Base-by-base conservation (phyloP, 306 rosid genomes). In the Cicer judaicum region DNA sequence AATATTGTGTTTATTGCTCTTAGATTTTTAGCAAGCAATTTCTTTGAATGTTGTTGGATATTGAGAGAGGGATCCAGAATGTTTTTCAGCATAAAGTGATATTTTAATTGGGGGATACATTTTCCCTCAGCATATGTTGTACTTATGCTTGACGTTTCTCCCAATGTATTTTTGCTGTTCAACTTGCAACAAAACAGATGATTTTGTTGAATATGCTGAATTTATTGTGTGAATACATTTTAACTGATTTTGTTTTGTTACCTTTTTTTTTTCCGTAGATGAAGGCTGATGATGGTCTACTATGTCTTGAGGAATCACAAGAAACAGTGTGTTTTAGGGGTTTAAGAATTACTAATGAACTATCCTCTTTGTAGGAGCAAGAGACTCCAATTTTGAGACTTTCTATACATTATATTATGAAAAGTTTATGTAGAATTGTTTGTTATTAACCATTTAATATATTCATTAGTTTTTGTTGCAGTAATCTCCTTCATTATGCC, bases 321-420 rank as follows among this genome's bases (percentile, higher is more conserved):
- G 38, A 72, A 64, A 43, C 36, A 29, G 10, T 52, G 50, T 61
- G 38, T 63, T 68, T 15, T 14, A 38, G 60, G 69, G 44, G 59
- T 42, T 40, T 5, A 13, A 52, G 64, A 50, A 50, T 16, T 15
- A 19, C 34, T 42, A 12, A 3, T 29, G 59, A 68, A 81, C 10
- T 60, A 52, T 67, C 11, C 56, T 39, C 67, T 41, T 7, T 42
- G 47, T 6, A 3, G 48, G 54, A 13, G 47, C 10, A 16, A 60
- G 66, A 14, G 43, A 41, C 44, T 41, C 41, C 76, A 55, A 42
- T 78, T 82, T 82, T 40, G 78, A 15, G 71, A 68, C 49, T 77
- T 19, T 2, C 7, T 14, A 8, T 44, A 62, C 19, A 15, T 21
- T 15, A 38, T 78, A 36, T 47, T 64, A 8, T 38, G 64, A 9